Evolutionary conservation across 208 protist species (phyloP).

Genomic region (Novymonas esmeraldas): DNA sequence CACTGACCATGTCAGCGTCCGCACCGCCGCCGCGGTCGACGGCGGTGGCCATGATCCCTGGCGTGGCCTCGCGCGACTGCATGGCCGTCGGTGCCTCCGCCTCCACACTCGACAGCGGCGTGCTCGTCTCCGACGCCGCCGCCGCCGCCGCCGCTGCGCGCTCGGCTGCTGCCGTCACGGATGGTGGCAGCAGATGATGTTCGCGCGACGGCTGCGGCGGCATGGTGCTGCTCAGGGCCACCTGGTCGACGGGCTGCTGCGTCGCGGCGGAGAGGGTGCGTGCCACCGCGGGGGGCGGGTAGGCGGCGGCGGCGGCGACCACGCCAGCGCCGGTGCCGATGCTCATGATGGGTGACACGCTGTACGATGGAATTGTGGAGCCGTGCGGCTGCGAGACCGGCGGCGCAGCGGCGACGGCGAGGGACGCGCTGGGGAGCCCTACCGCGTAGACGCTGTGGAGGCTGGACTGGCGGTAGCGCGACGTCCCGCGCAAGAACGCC

Average conservation of each 20-base stretch:
- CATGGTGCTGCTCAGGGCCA: slow-evolving; percentile 2
- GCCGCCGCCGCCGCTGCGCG: background rate
- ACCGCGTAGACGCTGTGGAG: slow-evolving; percentile 7
- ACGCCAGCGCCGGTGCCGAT: background rate
- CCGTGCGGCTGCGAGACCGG: background rate
- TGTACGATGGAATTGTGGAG: background rate
- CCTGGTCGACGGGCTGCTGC: too few relatives aligned
- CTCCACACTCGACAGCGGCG: background rate
- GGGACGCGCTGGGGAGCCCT: slow-evolving; percentile 7
- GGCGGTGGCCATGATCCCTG: background rate
- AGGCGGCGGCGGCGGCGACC: background rate
- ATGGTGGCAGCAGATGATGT: slow-evolving; percentile 20
- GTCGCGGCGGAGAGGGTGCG: background rate
- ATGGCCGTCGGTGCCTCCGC: slow-evolving; percentile 2
- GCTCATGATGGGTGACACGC: background rate
- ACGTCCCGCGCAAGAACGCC: slow-evolving; percentile 14
- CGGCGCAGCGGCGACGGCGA: background rate
- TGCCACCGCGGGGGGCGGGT: background rate
- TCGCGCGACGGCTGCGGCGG: background rate
- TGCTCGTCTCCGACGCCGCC: background rate
- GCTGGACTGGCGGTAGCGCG: slow-evolving; percentile 23
- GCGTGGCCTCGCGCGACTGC: slow-evolving; percentile 13
- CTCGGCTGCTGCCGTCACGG: slow-evolving; percentile 12
- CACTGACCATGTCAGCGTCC: background rate
- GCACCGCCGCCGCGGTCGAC: background rate